Evolutionary conservation across 1,284 basidiomycete genomes (phyloP).

Genomic region (Thecaphora frezii): DNA sequence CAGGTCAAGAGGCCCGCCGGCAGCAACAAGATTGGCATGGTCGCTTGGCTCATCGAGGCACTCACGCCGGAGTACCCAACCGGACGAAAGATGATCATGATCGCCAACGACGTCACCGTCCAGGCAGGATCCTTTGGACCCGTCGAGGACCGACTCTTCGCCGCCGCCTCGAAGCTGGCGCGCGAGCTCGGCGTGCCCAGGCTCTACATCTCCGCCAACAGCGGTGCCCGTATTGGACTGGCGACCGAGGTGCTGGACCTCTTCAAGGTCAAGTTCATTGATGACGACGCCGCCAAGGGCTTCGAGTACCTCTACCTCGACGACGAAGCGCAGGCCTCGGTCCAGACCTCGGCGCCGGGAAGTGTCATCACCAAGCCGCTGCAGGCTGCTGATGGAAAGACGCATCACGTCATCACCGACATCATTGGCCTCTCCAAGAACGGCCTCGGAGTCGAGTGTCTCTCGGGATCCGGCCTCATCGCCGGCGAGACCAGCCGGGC

Average conservation of each 20-base stretch:
- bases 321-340: slow-evolving; percentile 64
- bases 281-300: slow-evolving; percentile 84
- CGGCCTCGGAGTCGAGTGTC: slow-evolving; percentile 95
- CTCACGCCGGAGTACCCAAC: slow-evolving; percentile 89
- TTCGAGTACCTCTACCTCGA: slow-evolving; percentile 91
- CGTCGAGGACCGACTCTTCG: slow-evolving; percentile 93
- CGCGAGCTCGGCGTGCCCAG: slow-evolving; percentile 84
- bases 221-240: slow-evolving; percentile 92
- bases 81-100: slow-evolving; percentile 83
- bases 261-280: slow-evolving; percentile 90
- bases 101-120: slow-evolving; percentile 98
- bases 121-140: slow-evolving; percentile 99
- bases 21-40: slow-evolving; percentile 95
- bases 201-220: slow-evolving; percentile 97
- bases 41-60: slow-evolving; percentile 93
- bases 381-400: slow-evolving; percentile 80
- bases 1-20: slow-evolving; percentile 90
- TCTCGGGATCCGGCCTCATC: slow-evolving; percentile 94
- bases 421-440: slow-evolving; percentile 88
- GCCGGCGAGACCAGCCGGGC: slow-evolving; percentile 97
- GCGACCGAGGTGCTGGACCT: slow-evolving; percentile 87
- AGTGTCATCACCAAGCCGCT: slow-evolving; percentile 77
- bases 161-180: slow-evolving; percentile 88
- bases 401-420: slow-evolving; percentile 89
- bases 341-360: slow-evolving; percentile 62